Evolutionary conservation across 352 stramenopile species (phyloP), one percentile per base, ranked within the genome.

Genomic region (Phytopythium oedochilum): DNA sequence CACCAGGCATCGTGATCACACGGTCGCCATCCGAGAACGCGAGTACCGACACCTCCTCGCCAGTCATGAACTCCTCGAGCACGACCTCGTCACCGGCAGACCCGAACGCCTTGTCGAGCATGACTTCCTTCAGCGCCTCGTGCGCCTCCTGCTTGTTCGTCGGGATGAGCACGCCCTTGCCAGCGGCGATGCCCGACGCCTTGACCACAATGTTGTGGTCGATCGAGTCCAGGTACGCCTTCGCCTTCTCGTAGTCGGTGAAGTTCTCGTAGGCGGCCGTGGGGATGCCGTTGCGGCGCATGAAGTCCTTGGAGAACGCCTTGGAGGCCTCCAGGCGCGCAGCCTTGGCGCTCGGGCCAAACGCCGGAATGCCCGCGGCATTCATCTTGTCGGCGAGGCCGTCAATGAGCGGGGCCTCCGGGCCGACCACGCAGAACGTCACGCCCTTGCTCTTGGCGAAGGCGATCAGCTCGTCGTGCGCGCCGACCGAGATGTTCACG

Each of bases 301-400:
- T 98, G 59, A 99, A 99, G 63, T 99, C 96, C 84, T 99, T 99
- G 60, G 88, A 94, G 68, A 98, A 98, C 6, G 97, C 93, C 86
- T 99, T 99, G 55, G 93, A 99, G 28, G 95, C 97, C 80, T 99
- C 98, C 39, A 99, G 78, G 57, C 96, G 85, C 2, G 98, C 94
- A 5, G 96, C 97, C 44, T 92, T 84, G 57, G 89, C 89, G 46
- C 75, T 98, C 3, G 98, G 98, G 20, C 98, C 98, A 74, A 99
- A 99, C 40, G 86, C 90, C 49, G 89, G 84, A n/a, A 99, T 85
- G 50, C 92, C 86, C 14, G 88, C 88, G 12, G 83, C 75, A 36
- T 79, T 92, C 61, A 99, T 82, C 70, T 93, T 92, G 81, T 99
- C 97, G 14, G 93, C 93, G 31, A 99, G 79, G 44, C 97, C 97